Base-by-base conservation (phyloP, 441 rosid species). In the Gossypium gossypioides region DNA sequence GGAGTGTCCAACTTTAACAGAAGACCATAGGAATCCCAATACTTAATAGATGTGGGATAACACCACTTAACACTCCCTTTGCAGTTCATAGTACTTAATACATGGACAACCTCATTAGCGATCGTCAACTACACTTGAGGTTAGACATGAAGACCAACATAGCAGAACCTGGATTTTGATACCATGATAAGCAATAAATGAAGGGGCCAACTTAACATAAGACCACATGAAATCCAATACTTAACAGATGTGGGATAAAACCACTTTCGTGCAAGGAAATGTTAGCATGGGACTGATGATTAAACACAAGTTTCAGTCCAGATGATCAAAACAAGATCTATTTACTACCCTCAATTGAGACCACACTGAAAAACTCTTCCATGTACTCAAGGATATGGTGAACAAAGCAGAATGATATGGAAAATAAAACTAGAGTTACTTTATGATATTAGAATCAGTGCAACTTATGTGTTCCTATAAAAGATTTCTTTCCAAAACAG, bases 401-500 rank as follows among this genome's bases (percentile, higher is more conserved):
- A 21, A 18, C 16, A 63, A 37, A 37, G 51, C 27, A 63, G 51
- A 48, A 18, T 9, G 4, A 63, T 63, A 34, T 62, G 42, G 27
- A 37, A 18, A 37, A 63, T 62, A 63, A 7, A 40, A 63, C 13
- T 37, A 15, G 68, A 63, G 44, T 8, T 37, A 0, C 29, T 63
- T 18, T 37, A 4, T 19, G 16, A 63, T 40, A 9, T 63, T 19
- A 18, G 68, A 52, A 52, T 52, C 16, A 50, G 7, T 8, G 48
- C 68, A 73, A 40, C 46, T 54, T 3, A 52, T 62, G 71, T 18
- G 56, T 61, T 48, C n/a, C 48, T 61, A 25, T 27, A 18, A 61
- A 48, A 24, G 25, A n/a, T 58, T 21, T 25, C 51, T 71, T 56
- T 6, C 12, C 2, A 3, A 24, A 21, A 24, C 50, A 3, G 57